Evolutionary conservation across 805 yeast species (phyloP), one percentile per base, ranked within the genome.

Genomic region (Lachancea fermentati): DNA sequence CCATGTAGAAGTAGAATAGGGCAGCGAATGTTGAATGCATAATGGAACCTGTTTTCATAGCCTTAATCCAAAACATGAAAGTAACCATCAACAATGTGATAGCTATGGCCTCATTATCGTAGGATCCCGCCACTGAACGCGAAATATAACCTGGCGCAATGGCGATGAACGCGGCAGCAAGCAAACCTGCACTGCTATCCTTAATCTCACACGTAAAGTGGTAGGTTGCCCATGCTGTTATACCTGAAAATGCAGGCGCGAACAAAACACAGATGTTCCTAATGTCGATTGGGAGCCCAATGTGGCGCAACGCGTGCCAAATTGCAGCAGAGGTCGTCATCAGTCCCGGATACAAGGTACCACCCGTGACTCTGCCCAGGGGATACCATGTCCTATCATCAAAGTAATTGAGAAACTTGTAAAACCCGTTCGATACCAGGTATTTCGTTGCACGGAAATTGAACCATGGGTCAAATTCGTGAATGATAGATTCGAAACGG

Each of bases 341-440:
- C 50, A 94, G 70, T 5, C 99, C 99, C 3, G 99, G 99, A 58
- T 94, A 93, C 47, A 93, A 66, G 1, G 98, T 94, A 43, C 99
- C 98, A 52, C 99, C 99, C 9, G 98, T 93, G 57, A 93, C 98
- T 68, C 99, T 78, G 15, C 99, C 99, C 51, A 93, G 72, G 14
- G 99, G 99, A 63, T 93, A 93, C 99, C 99, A 93, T 14, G 98
- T 91, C 60, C 96, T 78, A 62, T 91, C 97, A 62, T 93, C 98
- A 57, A 93, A 93, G 98, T 98, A 93, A 63, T 93, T 93, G 57
- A 94, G 73, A 58, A 93, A 94, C 50, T 88, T 89, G 69, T 88
- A 83, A 63, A 78, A 91, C 5, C 93, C 81, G 57, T 87, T 79
- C 32, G 76, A 69, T 22, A 87, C 95, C 50, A 93, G 73, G 63